Conservation (phyloP, 805 yeast genomes). For the Ogataea nonfermentans region DNA sequence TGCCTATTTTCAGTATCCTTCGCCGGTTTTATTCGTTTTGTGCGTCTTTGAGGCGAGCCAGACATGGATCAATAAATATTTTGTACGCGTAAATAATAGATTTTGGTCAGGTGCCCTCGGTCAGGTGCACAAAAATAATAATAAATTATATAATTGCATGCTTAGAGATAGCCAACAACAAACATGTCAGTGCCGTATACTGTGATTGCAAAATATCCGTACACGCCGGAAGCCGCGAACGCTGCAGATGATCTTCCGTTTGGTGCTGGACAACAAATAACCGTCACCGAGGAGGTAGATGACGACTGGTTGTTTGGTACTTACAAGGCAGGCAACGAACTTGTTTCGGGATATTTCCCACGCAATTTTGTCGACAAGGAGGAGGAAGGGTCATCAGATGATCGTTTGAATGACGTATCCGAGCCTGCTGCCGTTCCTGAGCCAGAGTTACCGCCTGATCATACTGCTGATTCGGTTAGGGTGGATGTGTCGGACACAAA, state of each 20-base stretch:
- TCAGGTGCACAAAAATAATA: background rate
- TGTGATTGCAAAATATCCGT: slow-evolving; percentile 32
- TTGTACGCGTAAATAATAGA: slow-evolving; percentile 4
- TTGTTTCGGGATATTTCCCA: slow-evolving; percentile 79
- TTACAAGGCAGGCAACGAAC: slow-evolving; percentile 43
- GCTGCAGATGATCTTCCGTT: slow-evolving; percentile 85
- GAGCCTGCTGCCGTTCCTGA: background rate
- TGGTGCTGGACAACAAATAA: slow-evolving; percentile 61
- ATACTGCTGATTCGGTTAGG: slow-evolving; percentile 2
- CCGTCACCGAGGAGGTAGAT: slow-evolving; percentile 79
- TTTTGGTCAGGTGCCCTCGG: background rate
- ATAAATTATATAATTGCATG: background rate
- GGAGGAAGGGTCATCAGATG: slow-evolving; percentile 9
- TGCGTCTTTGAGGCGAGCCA: slow-evolving; percentile 14
- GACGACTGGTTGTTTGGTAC: slow-evolving; percentile 89
- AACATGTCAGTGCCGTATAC: slow-evolving; percentile 29
- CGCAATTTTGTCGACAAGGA: slow-evolving; percentile 64
- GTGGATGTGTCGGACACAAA: background rate
- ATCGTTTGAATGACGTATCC: background rate
- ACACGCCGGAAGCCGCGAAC: slow-evolving; percentile 41
- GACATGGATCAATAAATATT: slow-evolving; percentile 11
- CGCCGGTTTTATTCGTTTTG: slow-evolving; percentile 7
- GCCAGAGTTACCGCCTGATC: slow-evolving; percentile 2
- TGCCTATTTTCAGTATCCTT: slow-evolving; percentile 3
- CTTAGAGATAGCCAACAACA: background rate